These are phyloP conservation scores for Microbotryum lychnidis-dioicae DNA, from an alignment of 1,284 basidiomycete genomes.

Conservation along the genomic window DNA sequence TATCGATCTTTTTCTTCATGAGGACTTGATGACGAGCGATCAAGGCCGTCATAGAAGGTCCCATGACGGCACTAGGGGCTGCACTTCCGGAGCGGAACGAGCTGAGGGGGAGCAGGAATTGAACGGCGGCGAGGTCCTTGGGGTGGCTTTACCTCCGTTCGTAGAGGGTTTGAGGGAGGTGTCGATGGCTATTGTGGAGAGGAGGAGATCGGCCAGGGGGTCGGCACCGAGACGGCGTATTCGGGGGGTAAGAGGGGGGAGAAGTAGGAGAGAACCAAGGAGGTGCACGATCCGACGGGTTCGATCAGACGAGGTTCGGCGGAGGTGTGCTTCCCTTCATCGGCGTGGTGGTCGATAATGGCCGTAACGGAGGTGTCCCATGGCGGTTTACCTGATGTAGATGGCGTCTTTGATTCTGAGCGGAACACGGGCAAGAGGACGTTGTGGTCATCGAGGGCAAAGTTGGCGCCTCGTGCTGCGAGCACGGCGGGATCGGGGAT, in stretches of 20 bases:
- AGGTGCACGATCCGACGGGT: constrained; percentile 65
- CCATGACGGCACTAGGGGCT: constrained; percentile 1
- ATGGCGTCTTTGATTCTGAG: constrained; percentile 43
- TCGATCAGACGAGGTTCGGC: constrained; percentile 61
- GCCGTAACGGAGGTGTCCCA: constrained; percentile 52
- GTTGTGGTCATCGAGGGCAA: constrained; percentile 87
- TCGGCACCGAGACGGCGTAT: constrained; percentile 36
- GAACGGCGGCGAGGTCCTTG: constrained; percentile 55
- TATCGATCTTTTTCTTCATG: constrained; percentile 55
- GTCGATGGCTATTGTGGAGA: constrained; percentile 72
- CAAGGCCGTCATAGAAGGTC: not conserved
- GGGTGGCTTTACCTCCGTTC: constrained; percentile 56
- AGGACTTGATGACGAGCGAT: constrained; percentile 41
- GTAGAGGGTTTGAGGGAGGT: constrained; percentile 56
- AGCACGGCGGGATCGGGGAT: constrained; percentile 33
- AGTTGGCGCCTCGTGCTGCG: constrained; percentile 36
- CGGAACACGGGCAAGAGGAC: constrained; percentile 47
- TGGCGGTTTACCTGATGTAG: constrained; percentile 13
- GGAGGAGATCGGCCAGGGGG: constrained; percentile 64
- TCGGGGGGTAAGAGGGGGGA: constrained; percentile 40
- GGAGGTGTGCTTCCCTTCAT: constrained; percentile 58
- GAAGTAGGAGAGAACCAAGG: constrained; percentile 59
- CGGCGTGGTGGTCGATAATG: constrained; percentile 88
- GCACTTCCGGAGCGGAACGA: not conserved
- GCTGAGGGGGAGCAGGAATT: constrained; percentile 47